Evolutionary conservation across 1,284 basidiomycete species (phyloP).

Genomic region (Rhodotorula mucilaginosa): DNA sequence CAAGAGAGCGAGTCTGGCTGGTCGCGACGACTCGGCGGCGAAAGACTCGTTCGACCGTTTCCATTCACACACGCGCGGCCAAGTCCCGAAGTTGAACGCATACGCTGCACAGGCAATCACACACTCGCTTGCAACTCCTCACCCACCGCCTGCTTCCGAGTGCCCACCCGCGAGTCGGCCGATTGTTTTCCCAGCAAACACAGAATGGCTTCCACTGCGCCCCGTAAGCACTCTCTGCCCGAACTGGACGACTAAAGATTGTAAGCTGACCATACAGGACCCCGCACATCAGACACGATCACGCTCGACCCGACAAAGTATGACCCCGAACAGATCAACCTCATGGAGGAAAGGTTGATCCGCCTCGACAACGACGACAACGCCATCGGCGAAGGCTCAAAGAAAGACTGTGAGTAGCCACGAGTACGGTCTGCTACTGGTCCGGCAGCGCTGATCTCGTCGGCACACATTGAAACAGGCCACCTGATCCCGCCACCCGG

Average conservation of each 20-base stretch:
- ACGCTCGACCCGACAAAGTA: slow-evolving; percentile 40
- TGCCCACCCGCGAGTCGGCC: too few relatives aligned
- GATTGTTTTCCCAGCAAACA: background rate
- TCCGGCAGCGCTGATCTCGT: too few relatives aligned
- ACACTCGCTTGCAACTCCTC: too few relatives aligned
- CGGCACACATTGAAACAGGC: slow-evolving; percentile 55
- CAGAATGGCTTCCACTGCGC: background rate
- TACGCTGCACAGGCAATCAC: too few relatives aligned
- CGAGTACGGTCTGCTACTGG: too few relatives aligned
- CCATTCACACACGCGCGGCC: too few relatives aligned
- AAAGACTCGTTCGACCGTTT: too few relatives aligned
- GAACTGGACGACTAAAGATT: background rate
- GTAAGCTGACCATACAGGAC: background rate
- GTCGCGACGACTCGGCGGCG: background rate
- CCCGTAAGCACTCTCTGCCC: background rate
- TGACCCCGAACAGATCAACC: slow-evolving; percentile 57
- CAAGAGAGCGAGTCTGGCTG: background rate
- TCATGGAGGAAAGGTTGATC: slow-evolving; percentile 98
- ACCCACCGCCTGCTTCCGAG: too few relatives aligned
- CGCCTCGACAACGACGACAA: slow-evolving; percentile 86
- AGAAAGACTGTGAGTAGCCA: slow-evolving; percentile 69
- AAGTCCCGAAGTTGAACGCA: too few relatives aligned
- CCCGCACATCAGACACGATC: slow-evolving; percentile 30
- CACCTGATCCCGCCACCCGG: slow-evolving; percentile 64
- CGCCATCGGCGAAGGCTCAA: slow-evolving; percentile 85